Evolutionary conservation across 805 yeast species (phyloP), one percentile per base, ranked within the genome.

Genomic region (Candida easanensis): DNA sequence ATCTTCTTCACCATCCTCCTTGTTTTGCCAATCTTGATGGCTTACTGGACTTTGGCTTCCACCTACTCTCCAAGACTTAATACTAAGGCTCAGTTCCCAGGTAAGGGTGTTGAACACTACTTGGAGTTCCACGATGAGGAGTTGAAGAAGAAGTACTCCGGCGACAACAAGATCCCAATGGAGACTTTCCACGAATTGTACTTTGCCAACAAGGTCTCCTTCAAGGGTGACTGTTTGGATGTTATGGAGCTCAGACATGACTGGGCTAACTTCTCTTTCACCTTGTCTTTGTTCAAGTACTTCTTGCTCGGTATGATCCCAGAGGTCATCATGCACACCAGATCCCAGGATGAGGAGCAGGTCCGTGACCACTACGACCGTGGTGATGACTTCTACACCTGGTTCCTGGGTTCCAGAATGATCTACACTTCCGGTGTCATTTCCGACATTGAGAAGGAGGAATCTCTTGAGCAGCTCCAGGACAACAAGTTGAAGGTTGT

Each of bases 381-480:
- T 57, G 96, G 97, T 66, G 96, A 88, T 62, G 96, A 89, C 67
- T 88, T 88, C 68, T 89, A 89, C 77, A 70, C 89, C 43, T 88
- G 95, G 95, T 88, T 88, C 73, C 72, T 88, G 56, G 97, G 96
- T 48, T 93, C 95, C 50, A 81, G 96, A 68, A 88, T 88, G 96
- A 76, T 89, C 63, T 89, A 88, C 71, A 89, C 97, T 28, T 81
- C 91, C 18, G 96, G 97, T 61, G 70, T 86, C 41, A 81, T 89
- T 58, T 63, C 79, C 49, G 95, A 88, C 64, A 83, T 80, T 58
- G 70, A 70, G 51, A 66, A 63, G 34, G 86, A 79, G 61, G 96
- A 88, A 71, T 58, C 93, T 40, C 76, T 88, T 51, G 88, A 82
- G 66, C 71, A 81, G 61, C 60, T 89, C 61, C 97, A 89, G 72